Evolutionary conservation across 2,329 filamentous ascomycete species (phyloP).

Genomic region (Metarhizium brunneum): DNA sequence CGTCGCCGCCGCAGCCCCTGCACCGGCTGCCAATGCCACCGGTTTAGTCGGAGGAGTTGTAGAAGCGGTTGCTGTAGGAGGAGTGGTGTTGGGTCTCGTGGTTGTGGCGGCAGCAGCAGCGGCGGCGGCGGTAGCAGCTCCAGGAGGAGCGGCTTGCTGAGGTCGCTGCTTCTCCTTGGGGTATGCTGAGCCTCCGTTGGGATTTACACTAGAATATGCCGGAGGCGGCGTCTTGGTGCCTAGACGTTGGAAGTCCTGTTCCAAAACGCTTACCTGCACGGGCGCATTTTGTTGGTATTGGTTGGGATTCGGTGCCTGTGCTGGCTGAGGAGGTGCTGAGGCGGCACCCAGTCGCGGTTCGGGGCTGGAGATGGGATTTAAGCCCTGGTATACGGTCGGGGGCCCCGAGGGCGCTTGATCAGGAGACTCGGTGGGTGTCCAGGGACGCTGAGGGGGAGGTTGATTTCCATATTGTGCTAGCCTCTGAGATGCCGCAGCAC

Average conservation of each 20-base stretch:
- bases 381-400: constrained; percentile 84
- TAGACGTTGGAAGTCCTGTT: constrained; percentile 79
- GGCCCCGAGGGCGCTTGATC: constrained; percentile 82
- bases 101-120: constrained; percentile 11
- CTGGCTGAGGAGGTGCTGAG: constrained; percentile 33
- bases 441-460: constrained; percentile 50
- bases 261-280: constrained; percentile 61
- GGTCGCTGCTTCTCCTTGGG: constrained; percentile 68
- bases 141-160: constrained; percentile 15
- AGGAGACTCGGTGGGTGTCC: constrained; percentile 90
- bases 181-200: constrained; percentile 48
- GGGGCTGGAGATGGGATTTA: constrained; percentile 55
- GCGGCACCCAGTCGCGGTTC: constrained; percentile 28
- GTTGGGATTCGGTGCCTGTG: background rate
- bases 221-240: constrained; percentile 79
- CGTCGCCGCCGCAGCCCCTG: constrained; percentile 8
- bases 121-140: constrained; percentile 11
- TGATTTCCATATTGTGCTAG: constrained; percentile 62
- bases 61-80: constrained; percentile 1
- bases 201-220: constrained; percentile 78
- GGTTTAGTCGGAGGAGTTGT: constrained; percentile 2
- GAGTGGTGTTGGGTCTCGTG: constrained; percentile 2
- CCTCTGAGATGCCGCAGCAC: constrained; percentile 72
- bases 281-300: constrained; percentile 16
- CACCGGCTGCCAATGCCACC: constrained; percentile 7